Evolutionary conservation across 768 basidiomycete species (phyloP).

Genomic region (Trametes punicea): DNA sequence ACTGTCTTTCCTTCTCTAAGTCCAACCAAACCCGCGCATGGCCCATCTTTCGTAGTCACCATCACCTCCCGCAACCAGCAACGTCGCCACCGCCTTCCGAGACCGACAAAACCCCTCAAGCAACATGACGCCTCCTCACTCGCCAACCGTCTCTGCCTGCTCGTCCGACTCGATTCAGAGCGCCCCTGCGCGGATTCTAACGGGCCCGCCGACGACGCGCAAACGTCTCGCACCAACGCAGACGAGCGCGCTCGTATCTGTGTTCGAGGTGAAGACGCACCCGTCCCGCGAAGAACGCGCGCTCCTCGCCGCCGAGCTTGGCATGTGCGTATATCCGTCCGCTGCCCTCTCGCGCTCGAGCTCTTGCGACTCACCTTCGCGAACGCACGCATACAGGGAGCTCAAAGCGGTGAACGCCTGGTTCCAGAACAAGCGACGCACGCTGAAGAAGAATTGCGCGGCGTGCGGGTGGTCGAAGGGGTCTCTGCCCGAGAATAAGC

Average conservation of each 20-base stretch:
- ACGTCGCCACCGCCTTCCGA: not conserved
- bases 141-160: constrained; percentile 10
- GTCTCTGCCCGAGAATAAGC: constrained; percentile 20
- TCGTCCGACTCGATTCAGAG: constrained; percentile 7
- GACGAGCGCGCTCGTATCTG: constrained; percentile 32
- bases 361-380: not conserved
- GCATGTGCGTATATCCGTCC: constrained; percentile 32
- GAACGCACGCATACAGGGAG: constrained; percentile 31
- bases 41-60: constrained; percentile 3
- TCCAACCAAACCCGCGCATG: constrained; percentile 12
- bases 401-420: constrained; percentile 60
- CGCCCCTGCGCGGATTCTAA: not conserved
- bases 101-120: not conserved
- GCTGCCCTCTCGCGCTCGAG: too few species aligned
- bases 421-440: constrained; percentile 83
- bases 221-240: constrained; percentile 31
- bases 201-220: constrained; percentile 23
- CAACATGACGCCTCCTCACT: constrained; percentile 7
- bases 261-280: constrained; percentile 37
- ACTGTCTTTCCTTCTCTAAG: not conserved
- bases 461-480: constrained; percentile 20
- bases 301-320: constrained; percentile 36
- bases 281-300: constrained; percentile 43
- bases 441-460: constrained; percentile 34
- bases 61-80: not conserved